phyloP scores from a whole-genome alignment of 306 rosid species.

The Astragalus membranaceus region DNA sequence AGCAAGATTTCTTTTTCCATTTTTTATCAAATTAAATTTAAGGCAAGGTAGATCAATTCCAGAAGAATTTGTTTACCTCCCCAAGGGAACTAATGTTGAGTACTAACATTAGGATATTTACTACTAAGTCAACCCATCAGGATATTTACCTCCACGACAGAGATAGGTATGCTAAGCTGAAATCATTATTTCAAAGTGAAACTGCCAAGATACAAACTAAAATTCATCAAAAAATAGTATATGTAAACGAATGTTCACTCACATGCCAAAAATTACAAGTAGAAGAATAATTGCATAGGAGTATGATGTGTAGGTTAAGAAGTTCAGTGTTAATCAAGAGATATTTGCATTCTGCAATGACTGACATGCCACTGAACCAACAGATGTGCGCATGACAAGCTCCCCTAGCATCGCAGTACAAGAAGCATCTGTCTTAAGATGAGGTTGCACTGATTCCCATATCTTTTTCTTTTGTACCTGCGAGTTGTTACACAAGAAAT shows the following conservation, averaged over 20 bases:
- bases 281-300: not conserved
- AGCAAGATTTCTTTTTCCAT: no score
- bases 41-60: no score
- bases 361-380: constrained; percentile 45
- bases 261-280: not conserved
- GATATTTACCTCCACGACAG: no score
- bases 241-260: not conserved
- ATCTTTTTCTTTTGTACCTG: constrained; percentile 77
- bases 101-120: no score
- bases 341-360: constrained; percentile 51
- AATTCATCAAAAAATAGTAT: not conserved
- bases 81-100: no score
- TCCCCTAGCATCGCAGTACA: constrained; percentile 53
- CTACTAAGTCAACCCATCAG: no score
- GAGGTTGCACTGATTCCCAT: constrained; percentile 78
- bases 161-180: constrained; percentile 1
- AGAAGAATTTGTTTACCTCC: no score
- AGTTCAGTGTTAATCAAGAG: constrained; percentile 25
- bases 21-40: no score
- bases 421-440: constrained; percentile 59
- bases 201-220: not conserved
- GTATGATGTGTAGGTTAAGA: not conserved
- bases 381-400: constrained; percentile 60
- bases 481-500: constrained; percentile 21
- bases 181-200: constrained; percentile 4